A percentile compares a stretch with the other conserved stretches of the same genome.
phyloP scores from a whole-genome alignment of 1,139 yeast genomes.

The Sugiyamaella castrensis region DNA sequence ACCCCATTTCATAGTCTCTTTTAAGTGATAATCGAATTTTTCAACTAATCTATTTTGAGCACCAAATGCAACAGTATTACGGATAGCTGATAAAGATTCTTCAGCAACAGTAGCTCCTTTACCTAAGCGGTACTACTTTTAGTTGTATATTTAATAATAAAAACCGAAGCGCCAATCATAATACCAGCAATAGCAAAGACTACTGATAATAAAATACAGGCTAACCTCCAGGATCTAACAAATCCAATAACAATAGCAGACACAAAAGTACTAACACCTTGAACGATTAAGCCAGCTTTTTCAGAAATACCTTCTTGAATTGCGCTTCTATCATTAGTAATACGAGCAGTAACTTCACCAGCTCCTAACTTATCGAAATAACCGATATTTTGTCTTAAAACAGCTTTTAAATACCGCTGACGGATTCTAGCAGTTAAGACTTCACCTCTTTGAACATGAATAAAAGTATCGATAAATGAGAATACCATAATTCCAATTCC shows the following conservation, averaged over 20 bases:
- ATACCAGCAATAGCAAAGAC: constrained; percentile 36
- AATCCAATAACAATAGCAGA: constrained; percentile 44
- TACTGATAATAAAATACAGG: constrained; percentile 39
- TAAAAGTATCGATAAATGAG: constrained; percentile 35
- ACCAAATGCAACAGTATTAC: constrained; percentile 46
- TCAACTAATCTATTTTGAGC: constrained; percentile 39
- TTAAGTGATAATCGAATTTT: constrained; percentile 36
- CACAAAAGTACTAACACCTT: constrained; percentile 41
- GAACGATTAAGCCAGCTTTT: constrained; percentile 42
- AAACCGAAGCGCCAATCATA: constrained; percentile 33
- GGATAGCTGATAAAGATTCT: constrained; percentile 42
- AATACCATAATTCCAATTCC: constrained; percentile 40
- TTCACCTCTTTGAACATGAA: constrained; percentile 44
- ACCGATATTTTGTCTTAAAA: constrained; percentile 45
- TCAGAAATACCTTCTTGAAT: constrained; percentile 47
- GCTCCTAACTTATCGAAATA: constrained; percentile 46
- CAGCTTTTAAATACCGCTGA: constrained; percentile 39
- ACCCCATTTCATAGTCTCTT: constrained; percentile 31
- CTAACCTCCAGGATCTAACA: constrained; percentile 41
- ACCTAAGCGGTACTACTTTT: constrained; percentile 35
- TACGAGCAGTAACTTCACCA: constrained; percentile 45
- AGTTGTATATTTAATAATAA: constrained; percentile 38
- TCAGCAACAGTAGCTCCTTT: constrained; percentile 44
- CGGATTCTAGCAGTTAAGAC: constrained; percentile 43
- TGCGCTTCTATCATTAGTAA: constrained; percentile 43